phyloP scores from a whole-genome alignment of 768 basidiomycete genomes.

The Mycena galopus region DNA sequence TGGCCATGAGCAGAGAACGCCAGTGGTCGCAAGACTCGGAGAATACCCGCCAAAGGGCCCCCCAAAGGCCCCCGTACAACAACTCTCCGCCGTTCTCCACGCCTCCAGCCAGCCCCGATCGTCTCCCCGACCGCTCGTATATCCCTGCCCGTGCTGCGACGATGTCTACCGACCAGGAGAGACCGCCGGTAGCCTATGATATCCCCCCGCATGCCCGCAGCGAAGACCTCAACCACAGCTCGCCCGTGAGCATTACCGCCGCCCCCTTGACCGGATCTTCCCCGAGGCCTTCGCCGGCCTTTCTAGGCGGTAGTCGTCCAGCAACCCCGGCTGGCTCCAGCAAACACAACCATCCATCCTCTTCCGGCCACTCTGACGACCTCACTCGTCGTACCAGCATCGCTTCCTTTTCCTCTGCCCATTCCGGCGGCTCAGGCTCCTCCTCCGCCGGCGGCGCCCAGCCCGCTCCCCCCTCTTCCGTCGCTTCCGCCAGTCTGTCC shows the following conservation, averaged over 20 bases:
- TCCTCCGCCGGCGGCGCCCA: constrained; percentile 59
- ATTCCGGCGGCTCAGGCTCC: constrained; percentile 65
- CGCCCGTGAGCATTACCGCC: constrained; percentile 43
- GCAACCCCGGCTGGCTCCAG: constrained; percentile 67
- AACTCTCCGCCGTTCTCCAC: constrained; percentile 7
- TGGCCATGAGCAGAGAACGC: constrained; percentile 37
- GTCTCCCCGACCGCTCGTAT: constrained; percentile 28
- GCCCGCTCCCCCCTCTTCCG: constrained; percentile 65
- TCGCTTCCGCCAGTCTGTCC: constrained; percentile 65
- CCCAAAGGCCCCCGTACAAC: constrained; percentile 9
- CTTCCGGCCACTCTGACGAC: constrained; percentile 66
- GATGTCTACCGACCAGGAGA: constrained; percentile 2
- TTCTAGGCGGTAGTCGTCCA: constrained; percentile 61
- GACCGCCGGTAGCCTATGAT: constrained; percentile 17
- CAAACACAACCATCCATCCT: constrained; percentile 62
- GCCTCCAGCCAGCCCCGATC: constrained; percentile 21
- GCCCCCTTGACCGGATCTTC: constrained; percentile 32
- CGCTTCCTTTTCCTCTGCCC: constrained; percentile 65
- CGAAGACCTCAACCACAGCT: constrained; percentile 78
- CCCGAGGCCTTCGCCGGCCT: constrained; percentile 43
- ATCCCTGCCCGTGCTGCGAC: constrained; percentile 21
- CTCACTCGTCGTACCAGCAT: constrained; percentile 60
- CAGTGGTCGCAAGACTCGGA: constrained; percentile 14
- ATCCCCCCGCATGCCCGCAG: constrained; percentile 70
- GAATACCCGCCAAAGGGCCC: not conserved